Base-by-base conservation (phyloP, 2,329 filamentous ascomycete genomes). In the Cladophialophora immunda region DNA sequence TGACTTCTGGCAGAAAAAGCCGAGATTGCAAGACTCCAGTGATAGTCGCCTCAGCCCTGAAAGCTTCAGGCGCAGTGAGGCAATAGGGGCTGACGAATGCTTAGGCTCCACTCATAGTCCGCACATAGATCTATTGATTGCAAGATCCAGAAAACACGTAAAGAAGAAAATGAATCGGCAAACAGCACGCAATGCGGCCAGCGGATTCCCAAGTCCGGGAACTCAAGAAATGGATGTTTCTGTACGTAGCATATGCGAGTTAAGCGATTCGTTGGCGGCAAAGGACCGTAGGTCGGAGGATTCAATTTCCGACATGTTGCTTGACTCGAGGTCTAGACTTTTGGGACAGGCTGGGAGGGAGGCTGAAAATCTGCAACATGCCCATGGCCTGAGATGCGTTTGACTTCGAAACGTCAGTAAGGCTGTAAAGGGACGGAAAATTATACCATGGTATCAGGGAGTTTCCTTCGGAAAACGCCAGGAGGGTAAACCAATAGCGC, bases 401-500 rank as follows among this genome's bases (percentile, higher is more conserved):
- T 55, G 32, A 58, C 53, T 60, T 29, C 32, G 36, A 58, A 22
- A 34, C 22, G 25, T 17, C 30, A 63, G 11, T 36, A 52, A 61
- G 47, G 45, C 45, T 61, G 58, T 13, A n/a, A 27, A 47, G 19
- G 19, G 45, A 52, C 34, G 58, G 58, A 61, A 47, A 60, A 60
- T 30, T 30, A 52, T 60, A n/a, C 34, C 41, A 19, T 19, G 4
- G 19, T 27, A 13, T 32, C 38, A 52, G 30, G 34, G 19, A n/a
- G 27, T 25, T 25, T 22, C 32, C 27, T 41, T 61, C 50, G 63
- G 36, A 58, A 36, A n/a, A 55, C 29, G 41, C 63, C 56, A 57
- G 11, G 56, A 66, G 59, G 53, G 54, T 47, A 56, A 56, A 47
- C 50, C 59, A 62, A 64, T 63, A 36, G 64, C 55, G 64, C 64